Conservation (phyloP, 805 yeast species). For the Lipomyces mesembrius region DNA sequence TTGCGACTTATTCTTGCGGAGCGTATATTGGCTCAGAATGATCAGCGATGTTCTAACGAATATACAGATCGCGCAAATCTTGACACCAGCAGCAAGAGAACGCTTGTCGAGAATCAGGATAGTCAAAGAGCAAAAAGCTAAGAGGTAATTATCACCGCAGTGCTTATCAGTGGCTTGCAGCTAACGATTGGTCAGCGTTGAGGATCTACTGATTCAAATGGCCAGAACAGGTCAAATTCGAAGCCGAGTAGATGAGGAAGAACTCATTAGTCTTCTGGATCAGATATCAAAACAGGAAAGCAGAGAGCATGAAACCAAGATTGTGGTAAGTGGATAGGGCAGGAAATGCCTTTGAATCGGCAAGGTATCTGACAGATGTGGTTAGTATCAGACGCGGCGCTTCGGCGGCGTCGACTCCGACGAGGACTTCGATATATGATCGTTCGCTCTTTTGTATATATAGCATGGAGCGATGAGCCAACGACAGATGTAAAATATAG, state of each 20-base stretch:
- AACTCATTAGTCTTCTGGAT: slow-evolving; percentile 80
- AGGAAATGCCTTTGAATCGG: not conserved
- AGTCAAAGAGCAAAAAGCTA: slow-evolving; percentile 90
- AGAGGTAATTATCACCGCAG: slow-evolving; percentile 50
- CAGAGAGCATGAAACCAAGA: slow-evolving; percentile 60
- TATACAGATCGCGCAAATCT: slow-evolving; percentile 61
- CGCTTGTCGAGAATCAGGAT: slow-evolving; percentile 82
- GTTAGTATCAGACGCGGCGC: slow-evolving; percentile 33
- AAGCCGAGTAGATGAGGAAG: slow-evolving; percentile 76
- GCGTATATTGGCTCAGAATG: not conserved
- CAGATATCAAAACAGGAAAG: slow-evolving; percentile 75
- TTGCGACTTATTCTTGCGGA: not conserved
- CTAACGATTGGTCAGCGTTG: slow-evolving; percentile 54
- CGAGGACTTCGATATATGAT: slow-evolving; percentile 24
- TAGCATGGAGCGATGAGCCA: not conserved
- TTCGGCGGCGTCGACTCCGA: slow-evolving; percentile 25
- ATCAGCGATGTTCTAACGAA: not conserved
- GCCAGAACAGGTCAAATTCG: slow-evolving; percentile 77
- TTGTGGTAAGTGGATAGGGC: slow-evolving; percentile 49
- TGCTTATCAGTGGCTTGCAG: not conserved
- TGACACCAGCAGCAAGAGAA: slow-evolving; percentile 85
- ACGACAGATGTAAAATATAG: not conserved
- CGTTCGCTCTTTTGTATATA: slow-evolving; percentile 1
- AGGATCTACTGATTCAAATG: slow-evolving; percentile 72
- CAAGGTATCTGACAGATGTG: not conserved